Conservation (phyloP, 2,329 filamentous ascomycete genomes). For the Phoma herbarum region DNA sequence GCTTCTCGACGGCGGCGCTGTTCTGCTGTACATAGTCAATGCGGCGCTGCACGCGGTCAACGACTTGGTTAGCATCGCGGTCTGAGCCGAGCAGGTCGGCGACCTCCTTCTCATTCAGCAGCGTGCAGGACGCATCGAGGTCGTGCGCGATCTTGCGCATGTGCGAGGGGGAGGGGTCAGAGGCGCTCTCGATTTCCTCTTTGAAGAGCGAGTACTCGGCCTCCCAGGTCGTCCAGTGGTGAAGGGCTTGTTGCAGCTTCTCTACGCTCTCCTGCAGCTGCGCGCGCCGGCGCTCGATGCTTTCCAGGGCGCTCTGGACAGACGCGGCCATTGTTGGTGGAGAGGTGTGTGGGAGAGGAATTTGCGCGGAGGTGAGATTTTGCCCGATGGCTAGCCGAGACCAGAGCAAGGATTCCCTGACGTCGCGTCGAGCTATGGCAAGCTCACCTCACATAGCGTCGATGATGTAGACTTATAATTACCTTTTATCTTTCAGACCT, state of each 20-base stretch:
- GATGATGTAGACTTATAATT: neutral
- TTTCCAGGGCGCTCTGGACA: slow-evolving; percentile 63
- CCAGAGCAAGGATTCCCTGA: slow-evolving; percentile 22
- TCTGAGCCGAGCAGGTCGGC: slow-evolving; percentile 61
- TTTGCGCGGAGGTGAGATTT: slow-evolving; percentile 12
- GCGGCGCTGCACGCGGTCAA: slow-evolving; percentile 74
- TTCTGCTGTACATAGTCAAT: slow-evolving; percentile 92
- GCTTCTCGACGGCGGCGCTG: slow-evolving; percentile 75
- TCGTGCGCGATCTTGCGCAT: slow-evolving; percentile 61
- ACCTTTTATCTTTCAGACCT: neutral
- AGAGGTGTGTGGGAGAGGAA: slow-evolving; percentile 6
- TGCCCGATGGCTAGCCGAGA: slow-evolving; percentile 24
- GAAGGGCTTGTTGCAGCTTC: slow-evolving; percentile 77
- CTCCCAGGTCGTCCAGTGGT: slow-evolving; percentile 91
- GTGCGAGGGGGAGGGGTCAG: slow-evolving; percentile 36
- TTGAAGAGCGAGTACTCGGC: slow-evolving; percentile 90
- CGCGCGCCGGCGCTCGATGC: slow-evolving; percentile 77
- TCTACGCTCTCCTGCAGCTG: slow-evolving; percentile 78
- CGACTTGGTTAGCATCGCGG: slow-evolving; percentile 69
- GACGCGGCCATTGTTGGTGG: slow-evolving; percentile 37
- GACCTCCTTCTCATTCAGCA: slow-evolving; percentile 70
- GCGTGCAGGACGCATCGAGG: slow-evolving; percentile 70
- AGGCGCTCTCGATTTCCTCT: slow-evolving; percentile 72
- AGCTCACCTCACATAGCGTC: neutral
- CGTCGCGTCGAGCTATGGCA: neutral